Percentiles rank a stretch among this genome's conserved stretches.
These are phyloP conservation scores for Globisporangium spiculum DNA, from an alignment of 352 stramenopile species.

Conservation along the genomic window DNA sequence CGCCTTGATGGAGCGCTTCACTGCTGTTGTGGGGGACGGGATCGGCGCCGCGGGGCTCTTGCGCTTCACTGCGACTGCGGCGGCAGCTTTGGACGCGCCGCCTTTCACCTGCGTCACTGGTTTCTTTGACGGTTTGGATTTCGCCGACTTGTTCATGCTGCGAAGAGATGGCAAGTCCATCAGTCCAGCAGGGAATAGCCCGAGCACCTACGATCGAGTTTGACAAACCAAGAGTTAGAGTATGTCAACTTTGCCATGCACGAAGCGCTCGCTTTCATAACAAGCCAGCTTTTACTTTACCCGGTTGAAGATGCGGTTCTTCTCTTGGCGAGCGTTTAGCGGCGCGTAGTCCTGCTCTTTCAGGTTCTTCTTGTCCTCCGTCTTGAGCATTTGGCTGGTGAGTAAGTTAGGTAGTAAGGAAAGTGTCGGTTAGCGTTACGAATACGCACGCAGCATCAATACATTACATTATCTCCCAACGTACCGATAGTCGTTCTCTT, in stretches of 20 bases:
- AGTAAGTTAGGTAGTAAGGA: not conserved
- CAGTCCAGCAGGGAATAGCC: conserved; percentile 51
- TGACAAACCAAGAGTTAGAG: not conserved
- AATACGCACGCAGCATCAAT: not conserved
- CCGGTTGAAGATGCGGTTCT: conserved; percentile 81
- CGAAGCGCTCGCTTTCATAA: not conserved
- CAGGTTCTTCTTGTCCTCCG: conserved; percentile 86
- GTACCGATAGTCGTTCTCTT: conserved; percentile 85
- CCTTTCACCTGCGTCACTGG: conserved; percentile 16
- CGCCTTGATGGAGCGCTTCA: conserved; percentile 60
- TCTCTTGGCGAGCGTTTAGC: conserved; percentile 77
- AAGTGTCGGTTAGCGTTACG: not conserved
- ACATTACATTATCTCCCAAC: not conserved
- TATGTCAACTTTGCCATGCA: not conserved
- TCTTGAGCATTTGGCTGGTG: conserved; percentile 84
- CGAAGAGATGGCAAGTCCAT: conserved; percentile 71
- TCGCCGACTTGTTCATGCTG: conserved; percentile 63
- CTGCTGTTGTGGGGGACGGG: conserved; percentile 22
- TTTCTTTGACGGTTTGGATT: conserved; percentile 62
- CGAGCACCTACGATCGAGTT: conserved; percentile 36
- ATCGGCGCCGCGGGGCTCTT: conserved; percentile 23
- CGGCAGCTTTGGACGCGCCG: conserved; percentile 14
- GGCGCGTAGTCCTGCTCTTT: conserved; percentile 67
- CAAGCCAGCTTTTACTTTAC: conserved; percentile 25
- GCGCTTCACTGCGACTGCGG: conserved; percentile 35